A percentile compares a stretch with the other conserved stretches of the same genome.
These are phyloP conservation scores for Anisodus acutangulus DNA, from an alignment of 257 asterid genomes.

Conservation along the genomic window DNA sequence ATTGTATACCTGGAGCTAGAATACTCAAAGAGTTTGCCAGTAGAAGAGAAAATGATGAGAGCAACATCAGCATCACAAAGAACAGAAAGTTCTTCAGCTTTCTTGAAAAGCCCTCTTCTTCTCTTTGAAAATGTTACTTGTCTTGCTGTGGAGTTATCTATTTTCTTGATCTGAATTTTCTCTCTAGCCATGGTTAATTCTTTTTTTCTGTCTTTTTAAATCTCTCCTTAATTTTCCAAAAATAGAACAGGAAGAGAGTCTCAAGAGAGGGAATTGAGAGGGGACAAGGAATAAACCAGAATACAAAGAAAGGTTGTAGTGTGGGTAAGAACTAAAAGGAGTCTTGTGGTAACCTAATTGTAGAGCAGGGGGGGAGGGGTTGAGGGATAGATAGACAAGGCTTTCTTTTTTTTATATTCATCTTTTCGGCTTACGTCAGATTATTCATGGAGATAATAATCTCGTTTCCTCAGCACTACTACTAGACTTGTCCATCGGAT, in stretches of 20 bases:
- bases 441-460: no score
- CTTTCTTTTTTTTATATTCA: not conserved
- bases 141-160: conserved; percentile 77
- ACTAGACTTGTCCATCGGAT: no score
- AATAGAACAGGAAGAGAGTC: not conserved
- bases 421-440: no score
- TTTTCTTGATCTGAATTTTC: conserved; percentile 82
- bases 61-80: conserved; percentile 88
- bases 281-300: conserved; percentile 42
- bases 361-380: not conserved
- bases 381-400: not conserved
- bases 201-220: not conserved
- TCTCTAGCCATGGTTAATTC: conserved; percentile 60
- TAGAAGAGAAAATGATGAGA: conserved; percentile 70
- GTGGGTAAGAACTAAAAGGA: not conserved
- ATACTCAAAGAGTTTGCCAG: conserved; percentile 70
- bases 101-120: conserved; percentile 83
- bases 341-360: conserved; percentile 6
- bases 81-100: conserved; percentile 81
- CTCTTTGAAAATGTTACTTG: conserved; percentile 83
- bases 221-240: not conserved
- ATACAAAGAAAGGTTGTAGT: conserved; percentile 28
- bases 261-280: not conserved
- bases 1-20: conserved; percentile 65
- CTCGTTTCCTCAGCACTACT: no score